These are phyloP conservation scores for Aquilaria malaccensis DNA, from an alignment of 345 rosid genomes.

Conservation along the genomic window DNA sequence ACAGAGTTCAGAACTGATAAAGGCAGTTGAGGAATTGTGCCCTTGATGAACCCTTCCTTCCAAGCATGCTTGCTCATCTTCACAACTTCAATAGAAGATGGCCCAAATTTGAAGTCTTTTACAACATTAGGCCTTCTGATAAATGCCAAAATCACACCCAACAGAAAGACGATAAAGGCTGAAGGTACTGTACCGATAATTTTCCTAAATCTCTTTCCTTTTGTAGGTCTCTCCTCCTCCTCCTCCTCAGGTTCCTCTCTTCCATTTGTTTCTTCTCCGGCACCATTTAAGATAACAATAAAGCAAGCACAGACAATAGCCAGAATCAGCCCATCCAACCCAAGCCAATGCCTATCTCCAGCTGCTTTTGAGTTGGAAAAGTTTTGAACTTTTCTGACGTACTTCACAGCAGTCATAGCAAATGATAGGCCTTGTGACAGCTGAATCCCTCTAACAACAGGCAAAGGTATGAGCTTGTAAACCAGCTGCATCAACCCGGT, in stretches of 20 bases:
- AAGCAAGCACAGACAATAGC: slow-evolving; percentile 58
- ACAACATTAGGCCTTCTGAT: slow-evolving; percentile 46
- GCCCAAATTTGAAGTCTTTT: slow-evolving; percentile 45
- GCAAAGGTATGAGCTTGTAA: slow-evolving; percentile 52
- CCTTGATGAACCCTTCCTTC: slow-evolving; percentile 75
- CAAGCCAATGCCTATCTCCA: slow-evolving; percentile 60
- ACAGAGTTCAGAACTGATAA: slow-evolving; percentile 75
- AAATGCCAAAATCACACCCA: slow-evolving; percentile 62
- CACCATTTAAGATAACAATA: slow-evolving; percentile 53
- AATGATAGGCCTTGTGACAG: slow-evolving; percentile 75
- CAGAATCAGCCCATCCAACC: slow-evolving; percentile 71
- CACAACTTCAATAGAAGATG: slow-evolving; percentile 43
- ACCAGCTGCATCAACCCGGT: slow-evolving; percentile 74
- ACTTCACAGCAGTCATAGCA: slow-evolving; percentile 74
- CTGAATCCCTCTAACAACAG: slow-evolving; percentile 83
- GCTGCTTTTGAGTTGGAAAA: slow-evolving; percentile 57
- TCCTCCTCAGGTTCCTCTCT: slow-evolving; percentile 9
- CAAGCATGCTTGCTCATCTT: slow-evolving; percentile 45
- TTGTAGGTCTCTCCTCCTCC: slow-evolving; percentile 19
- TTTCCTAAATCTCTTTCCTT: slow-evolving; percentile 29
- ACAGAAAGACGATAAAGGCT: slow-evolving; percentile 62
- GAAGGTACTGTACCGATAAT: slow-evolving; percentile 46
- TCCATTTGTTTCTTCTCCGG: slow-evolving; percentile 38
- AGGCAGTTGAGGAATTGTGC: slow-evolving; percentile 78
- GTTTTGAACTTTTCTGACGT: slow-evolving; percentile 47